Base-by-base conservation (phyloP, 495 filamentous ascomycete species). In the Talaromyces wortmannii region DNA sequence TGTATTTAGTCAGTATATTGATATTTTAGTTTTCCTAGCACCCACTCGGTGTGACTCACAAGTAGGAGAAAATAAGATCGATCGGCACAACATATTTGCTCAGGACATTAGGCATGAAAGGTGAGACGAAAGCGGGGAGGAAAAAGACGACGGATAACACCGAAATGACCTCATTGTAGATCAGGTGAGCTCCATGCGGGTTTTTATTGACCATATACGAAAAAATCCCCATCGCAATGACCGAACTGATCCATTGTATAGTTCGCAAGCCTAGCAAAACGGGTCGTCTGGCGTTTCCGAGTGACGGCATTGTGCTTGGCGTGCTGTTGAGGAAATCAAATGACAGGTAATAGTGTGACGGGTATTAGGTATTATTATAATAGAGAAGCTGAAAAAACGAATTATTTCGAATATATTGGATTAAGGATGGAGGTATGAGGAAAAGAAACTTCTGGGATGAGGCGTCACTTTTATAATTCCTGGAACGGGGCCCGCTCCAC, bases 1-100 rank as follows among this genome's bases (percentile, higher is more conserved):
- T 77, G 45, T 6, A 6, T 29, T 16, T 4, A 32, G 50, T 66
- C 57, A 66, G 64, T 58, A 57, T 54, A 32, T 60, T 13, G 40
- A 12, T 29, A 47, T 23, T 23, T 13, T 12, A 33, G 23, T 23
- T 23, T 23, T 4, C 1, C 23, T 23, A 23, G 23, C 4, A 4
- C 23, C 23, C 32, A 7, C 33, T 40, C 23, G 2, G 23, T 23
- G 23, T 1, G 16, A 61, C 67, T 29, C 70, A 77, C 74, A 85
- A 78, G 58, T 85, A 84, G 2, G 81, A 83, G 67, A 85, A 84
- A 59, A 84, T 67, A 30, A 84, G 60, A 61, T 83, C 81, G 63
- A 85, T 81, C 0, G 73, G 54, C 23, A 83, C 65, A 40, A 79
- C 66, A 31, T 73, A 75, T 52, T 68, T 71, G 67, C 70, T 66